These are phyloP conservation scores for Aureobasidium namibiae DNA, from an alignment of 2,329 filamentous ascomycete genomes.

Conservation along the genomic window DNA sequence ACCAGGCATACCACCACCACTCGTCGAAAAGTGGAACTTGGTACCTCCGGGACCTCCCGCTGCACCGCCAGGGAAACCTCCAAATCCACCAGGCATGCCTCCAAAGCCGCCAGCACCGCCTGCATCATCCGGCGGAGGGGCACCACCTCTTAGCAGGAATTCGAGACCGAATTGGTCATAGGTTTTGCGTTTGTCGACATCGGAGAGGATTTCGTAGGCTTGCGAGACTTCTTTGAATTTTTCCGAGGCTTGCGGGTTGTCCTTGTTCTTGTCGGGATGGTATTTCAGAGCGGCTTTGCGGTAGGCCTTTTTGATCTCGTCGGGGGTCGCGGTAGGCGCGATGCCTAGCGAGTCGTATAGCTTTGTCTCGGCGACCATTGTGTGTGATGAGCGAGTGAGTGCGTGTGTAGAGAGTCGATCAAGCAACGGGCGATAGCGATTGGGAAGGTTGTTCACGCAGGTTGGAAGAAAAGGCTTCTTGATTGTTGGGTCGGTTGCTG, in stretches of 20 bases:
- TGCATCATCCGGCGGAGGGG: slow-evolving; percentile 53
- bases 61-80: slow-evolving; percentile 20
- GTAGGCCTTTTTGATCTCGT: slow-evolving; percentile 97
- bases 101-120: slow-evolving; percentile 37
- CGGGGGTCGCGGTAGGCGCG: slow-evolving; percentile 71
- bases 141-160: slow-evolving; percentile 75
- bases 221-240: slow-evolving; percentile 98
- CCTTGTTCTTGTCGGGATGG: slow-evolving; percentile 97
- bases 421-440: not conserved
- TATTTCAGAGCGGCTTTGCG: slow-evolving; percentile 72
- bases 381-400: slow-evolving; percentile 22
- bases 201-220: slow-evolving; percentile 95
- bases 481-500: not conserved
- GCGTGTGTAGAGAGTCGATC: not conserved
- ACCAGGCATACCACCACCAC: slow-evolving; percentile 35
- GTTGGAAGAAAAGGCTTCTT: not conserved
- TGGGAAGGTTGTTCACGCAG: not conserved
- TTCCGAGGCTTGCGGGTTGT: slow-evolving; percentile 74
- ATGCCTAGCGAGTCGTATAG: slow-evolving; percentile 82
- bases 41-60: slow-evolving; percentile 38
- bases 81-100: slow-evolving; percentile 49
- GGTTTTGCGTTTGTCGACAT: slow-evolving; percentile 90
- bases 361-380: slow-evolving; percentile 90
- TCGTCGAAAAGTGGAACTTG: slow-evolving; percentile 57
- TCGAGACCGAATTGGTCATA: slow-evolving; percentile 95